Evolutionary conservation across 768 basidiomycete genomes (phyloP).

Genomic region (Suillus subaureus): DNA sequence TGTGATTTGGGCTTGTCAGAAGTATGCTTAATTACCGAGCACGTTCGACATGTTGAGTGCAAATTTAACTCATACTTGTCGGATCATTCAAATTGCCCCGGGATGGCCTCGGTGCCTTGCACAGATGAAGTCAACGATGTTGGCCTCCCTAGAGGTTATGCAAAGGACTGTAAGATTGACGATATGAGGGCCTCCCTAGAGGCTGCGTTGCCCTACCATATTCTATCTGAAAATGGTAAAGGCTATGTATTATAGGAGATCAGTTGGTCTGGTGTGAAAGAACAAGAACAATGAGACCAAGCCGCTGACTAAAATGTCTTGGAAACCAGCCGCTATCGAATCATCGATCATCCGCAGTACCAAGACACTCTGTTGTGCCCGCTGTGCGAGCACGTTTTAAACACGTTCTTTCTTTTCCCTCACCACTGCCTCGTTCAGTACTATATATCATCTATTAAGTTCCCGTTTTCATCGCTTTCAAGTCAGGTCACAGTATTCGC

Average conservation of each 20-base stretch:
- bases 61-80: background rate
- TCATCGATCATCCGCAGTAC: conserved; percentile 6
- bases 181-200: no score
- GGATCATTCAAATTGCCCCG: background rate
- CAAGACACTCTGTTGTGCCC: conserved; percentile 1
- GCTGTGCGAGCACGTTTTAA: conserved; percentile 12
- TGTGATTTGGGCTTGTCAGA: conserved; percentile 63
- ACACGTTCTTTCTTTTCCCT: conserved; percentile 13
- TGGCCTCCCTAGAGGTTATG: background rate
- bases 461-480: background rate
- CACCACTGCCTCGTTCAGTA: background rate
- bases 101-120: background rate
- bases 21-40: conserved; percentile 11
- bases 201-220: no score
- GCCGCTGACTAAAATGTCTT: conserved; percentile 8
- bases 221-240: no score
- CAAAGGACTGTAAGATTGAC: no score
- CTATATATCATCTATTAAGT: conserved; percentile 7
- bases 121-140: background rate
- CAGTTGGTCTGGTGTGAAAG: background rate
- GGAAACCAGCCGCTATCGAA: background rate
- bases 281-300: background rate
- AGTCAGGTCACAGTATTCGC: background rate
- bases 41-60: background rate
- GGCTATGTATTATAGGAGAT: no score